These are phyloP conservation scores for Kuraishia molischiana DNA, from an alignment of 805 yeast genomes.

Conservation along the genomic window DNA sequence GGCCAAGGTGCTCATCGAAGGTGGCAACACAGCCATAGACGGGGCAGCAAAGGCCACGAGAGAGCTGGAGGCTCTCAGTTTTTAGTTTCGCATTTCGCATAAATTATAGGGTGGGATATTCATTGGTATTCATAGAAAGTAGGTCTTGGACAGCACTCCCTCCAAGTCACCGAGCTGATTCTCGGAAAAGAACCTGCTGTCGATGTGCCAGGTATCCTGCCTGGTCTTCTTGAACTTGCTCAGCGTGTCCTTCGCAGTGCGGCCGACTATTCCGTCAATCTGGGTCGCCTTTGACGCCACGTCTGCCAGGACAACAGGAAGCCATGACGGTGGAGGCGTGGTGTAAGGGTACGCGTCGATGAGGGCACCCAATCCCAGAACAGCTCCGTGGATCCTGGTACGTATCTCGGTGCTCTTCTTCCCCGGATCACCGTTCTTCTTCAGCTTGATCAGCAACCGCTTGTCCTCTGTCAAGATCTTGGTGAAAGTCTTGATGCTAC, in stretches of 20 bases:
- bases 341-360: slow-evolving; percentile 83
- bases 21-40: slow-evolving; percentile 32
- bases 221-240: slow-evolving; percentile 85
- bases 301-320: slow-evolving; percentile 61
- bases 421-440: slow-evolving; percentile 12
- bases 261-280: slow-evolving; percentile 70
- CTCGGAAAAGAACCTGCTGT: slow-evolving; percentile 59
- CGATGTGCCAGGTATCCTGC: slow-evolving; percentile 95
- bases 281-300: slow-evolving; percentile 66
- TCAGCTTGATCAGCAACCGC: slow-evolving; percentile 9
- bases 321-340: slow-evolving; percentile 89
- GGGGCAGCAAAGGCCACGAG: slow-evolving; percentile 59
- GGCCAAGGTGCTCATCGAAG: slow-evolving; percentile 53
- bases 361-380: slow-evolving; percentile 81
- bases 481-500: slow-evolving; percentile 34
- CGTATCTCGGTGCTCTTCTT: slow-evolving; percentile 24
- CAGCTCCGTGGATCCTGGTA: slow-evolving; percentile 65
- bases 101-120: neutral
- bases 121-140: slow-evolving; percentile 50
- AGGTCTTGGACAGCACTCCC: slow-evolving; percentile 90
- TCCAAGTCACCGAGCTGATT: slow-evolving; percentile 85
- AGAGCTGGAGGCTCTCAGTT: slow-evolving; percentile 53
- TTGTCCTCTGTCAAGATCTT: slow-evolving; percentile 26
- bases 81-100: slow-evolving; percentile 23
- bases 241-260: slow-evolving; percentile 71